Percentiles rank a stretch among this genome's conserved stretches.
These are phyloP conservation scores for Colletotrichum sp. DNA, from an alignment of 2,329 filamentous ascomycete genomes.

Conservation along the genomic window DNA sequence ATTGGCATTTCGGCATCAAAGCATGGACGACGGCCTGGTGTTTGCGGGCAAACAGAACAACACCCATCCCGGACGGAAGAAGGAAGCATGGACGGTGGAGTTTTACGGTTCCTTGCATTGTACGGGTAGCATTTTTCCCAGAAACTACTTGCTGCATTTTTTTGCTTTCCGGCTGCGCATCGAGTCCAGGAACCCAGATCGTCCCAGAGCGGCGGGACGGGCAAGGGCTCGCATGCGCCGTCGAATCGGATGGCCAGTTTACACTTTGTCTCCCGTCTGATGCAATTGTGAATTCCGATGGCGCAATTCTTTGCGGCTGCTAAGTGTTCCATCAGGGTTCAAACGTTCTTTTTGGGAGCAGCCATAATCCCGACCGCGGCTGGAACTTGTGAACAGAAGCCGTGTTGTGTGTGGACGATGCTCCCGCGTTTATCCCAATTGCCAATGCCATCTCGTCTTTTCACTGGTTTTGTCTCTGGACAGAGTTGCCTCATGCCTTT, in stretches of 20 bases:
- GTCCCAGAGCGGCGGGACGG: not conserved
- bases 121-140: not conserved
- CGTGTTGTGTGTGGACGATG: not conserved
- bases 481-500: not conserved
- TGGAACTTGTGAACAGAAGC: not conserved
- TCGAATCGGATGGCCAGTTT: not conserved
- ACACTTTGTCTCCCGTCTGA: not conserved
- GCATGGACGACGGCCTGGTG: not conserved
- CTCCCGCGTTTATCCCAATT: not conserved
- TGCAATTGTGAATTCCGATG: conserved; percentile 14
- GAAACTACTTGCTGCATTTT: fast-evolving
- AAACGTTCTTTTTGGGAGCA: not conserved
- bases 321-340: not conserved
- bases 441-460: not conserved
- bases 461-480: not conserved
- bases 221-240: not conserved
- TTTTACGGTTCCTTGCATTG: not conserved
- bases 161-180: not conserved
- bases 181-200: not conserved
- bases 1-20: not conserved
- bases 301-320: not conserved
- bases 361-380: not conserved
- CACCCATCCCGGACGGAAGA: not conserved
- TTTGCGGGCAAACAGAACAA: not conserved
- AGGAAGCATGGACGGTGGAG: not conserved